Conservation (phyloP, 768 basidiomycete genomes). For the Lactarius akahatsu region DNA sequence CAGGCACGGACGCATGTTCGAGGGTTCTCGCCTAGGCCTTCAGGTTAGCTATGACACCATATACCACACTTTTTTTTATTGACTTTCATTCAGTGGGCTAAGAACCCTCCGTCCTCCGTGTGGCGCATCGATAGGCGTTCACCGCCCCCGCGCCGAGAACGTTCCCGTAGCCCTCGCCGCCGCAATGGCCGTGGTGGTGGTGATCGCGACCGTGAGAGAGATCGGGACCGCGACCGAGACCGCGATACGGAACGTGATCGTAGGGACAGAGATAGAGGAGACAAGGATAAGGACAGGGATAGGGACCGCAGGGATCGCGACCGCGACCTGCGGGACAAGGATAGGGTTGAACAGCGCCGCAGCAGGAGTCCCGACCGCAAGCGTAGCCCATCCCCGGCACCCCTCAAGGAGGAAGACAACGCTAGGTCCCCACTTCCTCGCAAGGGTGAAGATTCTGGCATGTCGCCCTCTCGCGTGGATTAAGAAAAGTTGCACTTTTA, state of each 20-base stretch:
- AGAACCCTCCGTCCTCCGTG: slow-evolving; percentile 77
- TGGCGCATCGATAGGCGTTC: slow-evolving; percentile 72
- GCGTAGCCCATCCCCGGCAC: slow-evolving; percentile 46
- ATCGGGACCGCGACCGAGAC: slow-evolving; percentile 35
- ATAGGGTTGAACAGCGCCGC: slow-evolving; percentile 40
- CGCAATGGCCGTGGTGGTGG: slow-evolving; percentile 37
- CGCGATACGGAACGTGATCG: slow-evolving; percentile 43
- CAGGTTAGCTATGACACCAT: slow-evolving; percentile 47
- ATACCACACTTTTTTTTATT: background rate
- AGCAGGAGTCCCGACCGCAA: slow-evolving; percentile 51
- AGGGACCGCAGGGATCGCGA: slow-evolving; percentile 39
- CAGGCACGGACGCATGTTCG: slow-evolving; percentile 77
- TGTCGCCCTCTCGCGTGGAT: slow-evolving; percentile 51
- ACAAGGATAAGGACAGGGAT: slow-evolving; percentile 32
- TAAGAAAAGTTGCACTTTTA: slow-evolving; percentile 39
- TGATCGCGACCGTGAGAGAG: slow-evolving; percentile 36
- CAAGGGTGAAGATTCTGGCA: slow-evolving; percentile 47
- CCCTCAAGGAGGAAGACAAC: slow-evolving; percentile 41
- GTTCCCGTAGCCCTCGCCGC: slow-evolving; percentile 48
- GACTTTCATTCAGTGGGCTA: slow-evolving; percentile 58
- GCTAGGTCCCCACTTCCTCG: slow-evolving; percentile 55
- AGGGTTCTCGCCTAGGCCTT: slow-evolving; percentile 71
- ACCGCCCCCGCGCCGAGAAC: slow-evolving; percentile 41
- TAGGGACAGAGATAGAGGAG: slow-evolving; percentile 32
- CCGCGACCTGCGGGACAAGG: slow-evolving; percentile 39